Evolutionary conservation across 805 yeast species (phyloP).

Genomic region (Cyberlindnera mycetangii): DNA sequence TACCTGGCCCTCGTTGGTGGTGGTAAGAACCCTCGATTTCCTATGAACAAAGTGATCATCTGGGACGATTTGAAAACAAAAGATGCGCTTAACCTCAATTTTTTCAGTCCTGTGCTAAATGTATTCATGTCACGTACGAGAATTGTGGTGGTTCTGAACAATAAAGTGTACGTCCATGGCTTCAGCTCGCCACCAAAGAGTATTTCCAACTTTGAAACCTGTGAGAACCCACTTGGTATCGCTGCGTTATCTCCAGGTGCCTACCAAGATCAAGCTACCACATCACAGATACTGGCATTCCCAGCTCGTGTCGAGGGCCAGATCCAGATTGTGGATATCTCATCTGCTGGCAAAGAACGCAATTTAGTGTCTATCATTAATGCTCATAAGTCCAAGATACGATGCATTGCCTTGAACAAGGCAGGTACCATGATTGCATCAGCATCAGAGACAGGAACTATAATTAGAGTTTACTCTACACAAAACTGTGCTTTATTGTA

Average conservation of each 20-base stretch:
- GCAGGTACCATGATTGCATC: conserved; percentile 71
- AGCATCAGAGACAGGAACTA: conserved; percentile 80
- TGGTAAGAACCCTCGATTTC: conserved; percentile 73
- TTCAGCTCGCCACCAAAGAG: conserved; percentile 77
- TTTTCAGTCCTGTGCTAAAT: conserved; percentile 69
- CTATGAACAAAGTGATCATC: conserved; percentile 74
- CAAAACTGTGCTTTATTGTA: conserved; percentile 64
- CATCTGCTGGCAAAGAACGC: conserved; percentile 60
- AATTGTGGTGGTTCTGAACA: conserved; percentile 67
- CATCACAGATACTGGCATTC: conserved; percentile 60
- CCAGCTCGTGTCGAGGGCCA: conserved; percentile 79
- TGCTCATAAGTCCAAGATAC: conserved; percentile 69
- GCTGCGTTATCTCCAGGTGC: conserved; percentile 28
- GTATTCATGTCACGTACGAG: conserved; percentile 73
- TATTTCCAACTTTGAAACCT: conserved; percentile 34
- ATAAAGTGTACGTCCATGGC: conserved; percentile 70
- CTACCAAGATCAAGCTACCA: conserved; percentile 23
- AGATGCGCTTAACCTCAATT: conserved; percentile 70
- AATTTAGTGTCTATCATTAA: conserved; percentile 65
- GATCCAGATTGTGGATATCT: conserved; percentile 73
- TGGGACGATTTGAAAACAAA: conserved; percentile 90
- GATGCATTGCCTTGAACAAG: conserved; percentile 60
- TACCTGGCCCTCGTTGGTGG: conserved; percentile 90
- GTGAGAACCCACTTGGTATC: conserved; percentile 28
- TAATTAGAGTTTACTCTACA: conserved; percentile 71